Conservation (phyloP, 2,329 filamentous ascomycete genomes). For the Curvularia hawaiiensis region DNA sequence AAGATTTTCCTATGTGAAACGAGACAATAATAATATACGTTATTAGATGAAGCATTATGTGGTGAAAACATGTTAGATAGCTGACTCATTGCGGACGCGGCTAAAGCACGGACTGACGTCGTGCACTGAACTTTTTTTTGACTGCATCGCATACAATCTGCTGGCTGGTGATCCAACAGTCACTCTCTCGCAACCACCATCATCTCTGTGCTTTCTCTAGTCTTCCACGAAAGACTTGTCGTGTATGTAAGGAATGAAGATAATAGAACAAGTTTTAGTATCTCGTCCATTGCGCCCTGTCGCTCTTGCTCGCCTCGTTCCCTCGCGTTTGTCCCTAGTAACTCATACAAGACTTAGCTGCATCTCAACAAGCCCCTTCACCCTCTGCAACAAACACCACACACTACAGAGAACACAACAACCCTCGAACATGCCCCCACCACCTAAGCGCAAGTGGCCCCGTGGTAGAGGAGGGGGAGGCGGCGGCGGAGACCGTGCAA, state of each 20-base stretch:
- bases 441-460: slow-evolving; percentile 35
- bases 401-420: background rate
- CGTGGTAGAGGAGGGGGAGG: slow-evolving; percentile 21
- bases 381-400: slow-evolving; percentile 21
- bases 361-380: slow-evolving; percentile 18
- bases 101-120: slow-evolving; percentile 15
- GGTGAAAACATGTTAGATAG: background rate
- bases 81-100: slow-evolving; percentile 8
- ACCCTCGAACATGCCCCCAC: slow-evolving; percentile 27
- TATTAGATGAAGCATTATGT: background rate
- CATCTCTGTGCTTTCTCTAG: slow-evolving; percentile 9
- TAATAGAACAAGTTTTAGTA: slow-evolving; percentile 33
- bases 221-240: slow-evolving; percentile 14
- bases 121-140: slow-evolving; percentile 14
- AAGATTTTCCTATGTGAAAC: background rate
- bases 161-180: background rate
- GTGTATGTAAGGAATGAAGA: slow-evolving; percentile 34
- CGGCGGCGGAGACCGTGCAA: slow-evolving; percentile 13
- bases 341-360: slow-evolving; percentile 27
- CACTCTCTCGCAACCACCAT: slow-evolving; percentile 6
- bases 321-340: slow-evolving; percentile 23
- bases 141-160: slow-evolving; percentile 5
- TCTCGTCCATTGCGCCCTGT: slow-evolving; percentile 26
- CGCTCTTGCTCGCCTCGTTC: slow-evolving; percentile 24
- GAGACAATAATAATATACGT: background rate